Percentiles rank a stretch among this genome's conserved stretches.
phyloP scores from a whole-genome alignment of 768 basidiomycete genomes.

The Glaciozyma martinii region DNA sequence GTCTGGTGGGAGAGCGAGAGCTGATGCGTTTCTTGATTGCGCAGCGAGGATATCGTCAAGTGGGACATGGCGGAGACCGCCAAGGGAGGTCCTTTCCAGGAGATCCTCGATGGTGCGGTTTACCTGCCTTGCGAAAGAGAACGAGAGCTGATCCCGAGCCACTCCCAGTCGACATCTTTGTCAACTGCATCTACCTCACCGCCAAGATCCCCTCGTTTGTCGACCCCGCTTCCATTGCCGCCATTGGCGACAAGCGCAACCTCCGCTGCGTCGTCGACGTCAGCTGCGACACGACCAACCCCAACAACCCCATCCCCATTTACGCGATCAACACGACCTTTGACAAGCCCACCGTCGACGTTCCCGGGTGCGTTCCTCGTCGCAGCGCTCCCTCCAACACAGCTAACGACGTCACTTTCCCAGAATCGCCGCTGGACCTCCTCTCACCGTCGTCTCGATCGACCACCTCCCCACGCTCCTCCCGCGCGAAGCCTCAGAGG shows the following conservation, averaged over 20 bases:
- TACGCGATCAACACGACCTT: slow-evolving; percentile 95
- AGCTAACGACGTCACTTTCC: neutral
- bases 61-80: slow-evolving; percentile 97
- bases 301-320: slow-evolving; percentile 93
- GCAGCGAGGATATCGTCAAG: slow-evolving; percentile 83
- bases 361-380: slow-evolving; percentile 55
- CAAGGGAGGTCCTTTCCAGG: slow-evolving; percentile 90
- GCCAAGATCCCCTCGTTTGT: slow-evolving; percentile 76
- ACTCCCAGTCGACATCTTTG: slow-evolving; percentile 73
- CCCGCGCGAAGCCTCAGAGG: slow-evolving; percentile 92
- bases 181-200: slow-evolving; percentile 99
- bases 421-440: slow-evolving; percentile 53
- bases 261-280: slow-evolving; percentile 87
- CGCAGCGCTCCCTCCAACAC: slow-evolving; percentile 10
- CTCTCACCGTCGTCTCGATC: slow-evolving; percentile 81
- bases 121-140: no score
- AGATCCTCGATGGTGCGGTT: slow-evolving; percentile 65
- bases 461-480: slow-evolving; percentile 93
- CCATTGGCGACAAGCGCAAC: slow-evolving; percentile 58
- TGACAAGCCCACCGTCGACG: slow-evolving; percentile 77
- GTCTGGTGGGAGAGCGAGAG: neutral
- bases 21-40: neutral
- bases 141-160: neutral
- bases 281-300: slow-evolving; percentile 98
- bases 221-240: slow-evolving; percentile 57